Evolutionary conservation across 2,329 filamentous ascomycete genomes (phyloP).

Genomic region (Lojkania enalia): DNA sequence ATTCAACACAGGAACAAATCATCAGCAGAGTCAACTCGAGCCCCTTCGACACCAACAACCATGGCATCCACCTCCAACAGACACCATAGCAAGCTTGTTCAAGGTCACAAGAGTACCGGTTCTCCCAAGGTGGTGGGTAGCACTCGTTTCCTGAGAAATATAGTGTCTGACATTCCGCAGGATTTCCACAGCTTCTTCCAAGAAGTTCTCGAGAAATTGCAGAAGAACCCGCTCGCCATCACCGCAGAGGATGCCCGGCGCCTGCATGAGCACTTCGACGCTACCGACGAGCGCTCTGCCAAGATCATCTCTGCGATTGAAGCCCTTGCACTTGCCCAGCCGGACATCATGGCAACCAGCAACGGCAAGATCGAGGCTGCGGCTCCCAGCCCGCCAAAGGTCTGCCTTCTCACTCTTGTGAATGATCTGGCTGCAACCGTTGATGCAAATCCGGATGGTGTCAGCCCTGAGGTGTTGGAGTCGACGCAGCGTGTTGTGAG

Average conservation of each 20-base stretch:
- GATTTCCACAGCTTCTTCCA: conserved; percentile 11
- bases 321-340: conserved; percentile 22
- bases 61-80: too few species aligned
- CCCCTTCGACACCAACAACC: too few species aligned
- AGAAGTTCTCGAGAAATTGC: conserved; percentile 28
- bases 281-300: conserved; percentile 24
- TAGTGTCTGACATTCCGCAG: conserved; percentile 1
- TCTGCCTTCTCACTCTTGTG: conserved; percentile 27
- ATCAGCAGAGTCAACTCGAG: too few species aligned
- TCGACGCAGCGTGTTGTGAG: conserved; percentile 31
- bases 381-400: conserved; percentile 16
- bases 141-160: too few species aligned
- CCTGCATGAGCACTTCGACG: conserved; percentile 31
- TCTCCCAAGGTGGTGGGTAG: too few species aligned
- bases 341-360: background rate
- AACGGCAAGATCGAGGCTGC: background rate
- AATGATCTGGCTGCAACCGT: conserved; percentile 34
- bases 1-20: too few species aligned
- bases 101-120: too few species aligned
- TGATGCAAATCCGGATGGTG: conserved; percentile 25
- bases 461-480: conserved; percentile 31
- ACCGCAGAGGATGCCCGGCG: conserved; percentile 36
- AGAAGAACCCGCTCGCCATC: conserved; percentile 28
- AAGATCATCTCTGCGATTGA: conserved; percentile 36
- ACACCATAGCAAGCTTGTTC: too few species aligned